Conservation (phyloP, 2,329 filamentous ascomycete species). For the Cladosporium sp. region DNA sequence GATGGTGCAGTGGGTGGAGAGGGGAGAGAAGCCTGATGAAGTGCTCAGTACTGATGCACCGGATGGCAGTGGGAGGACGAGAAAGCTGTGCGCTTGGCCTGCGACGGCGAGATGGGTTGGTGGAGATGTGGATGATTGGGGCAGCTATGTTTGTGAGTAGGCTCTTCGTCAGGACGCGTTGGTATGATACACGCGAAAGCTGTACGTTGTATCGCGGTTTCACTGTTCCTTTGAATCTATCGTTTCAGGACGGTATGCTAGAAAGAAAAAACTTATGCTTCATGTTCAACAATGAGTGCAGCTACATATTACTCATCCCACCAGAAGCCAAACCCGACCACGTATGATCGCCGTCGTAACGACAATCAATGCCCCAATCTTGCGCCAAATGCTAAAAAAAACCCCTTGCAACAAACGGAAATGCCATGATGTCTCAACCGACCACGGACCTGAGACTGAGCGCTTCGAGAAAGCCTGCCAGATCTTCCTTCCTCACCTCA, state of each 20-base stretch:
- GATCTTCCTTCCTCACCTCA: conserved; percentile 94
- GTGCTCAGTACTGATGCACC: conserved; percentile 29
- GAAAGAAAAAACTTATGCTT: neutral
- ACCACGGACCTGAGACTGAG: conserved; percentile 87
- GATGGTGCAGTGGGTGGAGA: conserved; percentile 31
- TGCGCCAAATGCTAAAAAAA: neutral
- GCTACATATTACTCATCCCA: conserved; percentile 1
- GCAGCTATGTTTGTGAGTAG: conserved; percentile 23
- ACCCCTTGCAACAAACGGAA: neutral
- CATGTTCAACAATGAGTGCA: neutral
- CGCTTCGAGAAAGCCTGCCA: conserved; percentile 84
- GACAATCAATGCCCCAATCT: neutral
- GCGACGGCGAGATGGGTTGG: conserved; percentile 26
- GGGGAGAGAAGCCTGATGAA: conserved; percentile 26
- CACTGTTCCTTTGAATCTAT: neutral
- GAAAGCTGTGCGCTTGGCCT: conserved; percentile 34
- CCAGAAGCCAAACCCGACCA: neutral
- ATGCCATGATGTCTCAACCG: conserved; percentile 35
- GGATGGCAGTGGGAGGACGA: conserved; percentile 29
- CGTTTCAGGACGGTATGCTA: neutral
- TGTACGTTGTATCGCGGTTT: neutral
- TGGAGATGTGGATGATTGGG: conserved; percentile 23
- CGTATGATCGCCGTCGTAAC: neutral
- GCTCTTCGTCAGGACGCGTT: neutral
- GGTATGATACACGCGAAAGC: neutral